A percentile compares a stretch with the other conserved stretches of the same genome.
These are phyloP conservation scores for Sclerotiophoma versabilis DNA, from an alignment of 2,329 filamentous ascomycete genomes.

Conservation along the genomic window DNA sequence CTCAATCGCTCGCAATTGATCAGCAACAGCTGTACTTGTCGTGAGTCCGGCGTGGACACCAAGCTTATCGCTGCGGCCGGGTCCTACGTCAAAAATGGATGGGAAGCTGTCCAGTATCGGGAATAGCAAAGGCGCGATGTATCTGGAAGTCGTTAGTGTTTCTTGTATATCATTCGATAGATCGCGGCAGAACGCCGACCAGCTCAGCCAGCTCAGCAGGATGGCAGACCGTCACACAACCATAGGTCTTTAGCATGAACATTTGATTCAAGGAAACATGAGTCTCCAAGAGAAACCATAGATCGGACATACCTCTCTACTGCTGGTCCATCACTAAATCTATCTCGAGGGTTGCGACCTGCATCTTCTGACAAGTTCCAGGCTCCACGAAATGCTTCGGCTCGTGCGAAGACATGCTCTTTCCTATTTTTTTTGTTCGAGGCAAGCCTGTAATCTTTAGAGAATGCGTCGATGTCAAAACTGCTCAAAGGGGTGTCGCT, in stretches of 20 bases:
- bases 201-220: conserved; percentile 4
- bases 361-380: conserved; percentile 44
- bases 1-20: conserved; percentile 71
- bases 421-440: conserved; percentile 26
- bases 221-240: conserved; percentile 2
- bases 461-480: conserved; percentile 47
- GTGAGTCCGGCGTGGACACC: conserved; percentile 65
- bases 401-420: conserved; percentile 52
- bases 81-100: conserved; percentile 66
- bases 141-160: conserved; percentile 49
- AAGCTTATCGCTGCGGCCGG: conserved; percentile 50
- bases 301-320: conserved; percentile 44
- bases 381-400: conserved; percentile 49
- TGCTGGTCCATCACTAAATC: conserved; percentile 45
- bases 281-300: not conserved
- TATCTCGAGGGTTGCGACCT: conserved; percentile 42
- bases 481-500: conserved; percentile 25
- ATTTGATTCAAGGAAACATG: not conserved
- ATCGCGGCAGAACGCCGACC: conserved; percentile 6
- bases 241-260: not conserved
- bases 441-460: conserved; percentile 37
- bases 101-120: conserved; percentile 87
- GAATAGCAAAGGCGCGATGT: conserved; percentile 66
- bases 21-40: conserved; percentile 76
- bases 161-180: conserved; percentile 7